phyloP scores from a whole-genome alignment of 179 eudicot genomes.

The Heliamphora pulchella region DNA sequence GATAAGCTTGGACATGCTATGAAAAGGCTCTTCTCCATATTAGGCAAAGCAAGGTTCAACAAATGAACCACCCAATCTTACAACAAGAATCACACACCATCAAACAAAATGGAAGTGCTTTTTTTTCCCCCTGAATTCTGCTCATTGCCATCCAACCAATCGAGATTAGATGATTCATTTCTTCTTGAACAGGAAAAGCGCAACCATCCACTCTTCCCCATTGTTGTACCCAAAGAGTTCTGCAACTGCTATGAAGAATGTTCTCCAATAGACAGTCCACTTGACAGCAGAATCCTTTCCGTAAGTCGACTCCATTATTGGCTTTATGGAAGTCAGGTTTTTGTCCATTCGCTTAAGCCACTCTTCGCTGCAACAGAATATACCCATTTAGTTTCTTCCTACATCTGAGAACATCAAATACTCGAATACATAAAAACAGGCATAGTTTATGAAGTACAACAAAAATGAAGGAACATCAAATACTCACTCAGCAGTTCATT shows the following conservation, averaged over 20 bases:
- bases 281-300: slow-evolving; percentile 79
- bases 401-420: neutral
- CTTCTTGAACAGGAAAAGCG: slow-evolving; percentile 76
- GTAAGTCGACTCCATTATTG: slow-evolving; percentile 87
- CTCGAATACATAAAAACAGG: neutral
- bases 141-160: neutral
- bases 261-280: slow-evolving; percentile 96
- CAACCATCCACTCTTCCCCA: slow-evolving; percentile 99
- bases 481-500: too few relatives aligned
- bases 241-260: slow-evolving; percentile 89
- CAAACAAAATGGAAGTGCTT: neutral
- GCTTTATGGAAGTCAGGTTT: slow-evolving; percentile 48
- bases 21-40: too few relatives aligned
- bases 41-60: neutral
- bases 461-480: too few relatives aligned
- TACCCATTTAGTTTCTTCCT: neutral
- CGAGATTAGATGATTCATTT: slow-evolving; percentile 26
- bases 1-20: too few relatives aligned
- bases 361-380: slow-evolving; percentile 62
- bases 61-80: neutral
- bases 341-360: slow-evolving; percentile 89
- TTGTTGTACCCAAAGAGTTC: slow-evolving; percentile 80
- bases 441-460: too few relatives aligned
- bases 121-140: too few relatives aligned
- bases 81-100: neutral